Evolutionary conservation across 805 yeast species (phyloP), one percentile per base, ranked within the genome.

Genomic region (Phaffomyces thermotolerans): DNA sequence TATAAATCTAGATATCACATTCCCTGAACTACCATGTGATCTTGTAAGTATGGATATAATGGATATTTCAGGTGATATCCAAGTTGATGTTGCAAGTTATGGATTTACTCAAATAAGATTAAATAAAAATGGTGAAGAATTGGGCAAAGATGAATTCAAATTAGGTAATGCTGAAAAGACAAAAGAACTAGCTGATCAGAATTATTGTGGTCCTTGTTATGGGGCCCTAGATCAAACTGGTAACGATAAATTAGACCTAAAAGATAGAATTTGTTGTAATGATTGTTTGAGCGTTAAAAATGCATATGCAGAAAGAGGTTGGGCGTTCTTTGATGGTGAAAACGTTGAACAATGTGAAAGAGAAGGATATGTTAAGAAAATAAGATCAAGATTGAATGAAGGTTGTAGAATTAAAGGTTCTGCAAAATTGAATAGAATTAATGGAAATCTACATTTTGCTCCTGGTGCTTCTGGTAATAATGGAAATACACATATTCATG

Each of bases 371-470:
- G 95, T 87, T 24, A 57, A 68, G n/a, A 69, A 66, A 36, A 63
- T 90, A 41, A 71, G 68, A 40, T 73, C 71, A 14, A 73, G 82
- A 54, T 66, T 86, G 42, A 59, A 71, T 45, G 96, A 91, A 65
- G 99, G 99, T 24, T 93, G 99, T 65, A 75, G 95, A 51, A 72
- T 93, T 34, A 73, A 75, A 49, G 99, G 99, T 27, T 70, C 75
- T 20, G 82, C 95, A 7, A 69, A 77, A 52, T 78, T 93, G 57
- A 86, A 86, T 64, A 78, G 95, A 65, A 84, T 93, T 36, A 81
- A 84, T 20, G 99, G 99, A 39, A 84, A 87, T 57, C 66, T 93
- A 50, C 98, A 93, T 67, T 89, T 93, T 72, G 96, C 97, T 1
- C 98, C 99, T 4, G 99, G 99, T 34, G 79, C 84, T 23, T 79